phyloP scores from a whole-genome alignment of 1,139 yeast species.

The Blastobotrys malaysiensis region DNA sequence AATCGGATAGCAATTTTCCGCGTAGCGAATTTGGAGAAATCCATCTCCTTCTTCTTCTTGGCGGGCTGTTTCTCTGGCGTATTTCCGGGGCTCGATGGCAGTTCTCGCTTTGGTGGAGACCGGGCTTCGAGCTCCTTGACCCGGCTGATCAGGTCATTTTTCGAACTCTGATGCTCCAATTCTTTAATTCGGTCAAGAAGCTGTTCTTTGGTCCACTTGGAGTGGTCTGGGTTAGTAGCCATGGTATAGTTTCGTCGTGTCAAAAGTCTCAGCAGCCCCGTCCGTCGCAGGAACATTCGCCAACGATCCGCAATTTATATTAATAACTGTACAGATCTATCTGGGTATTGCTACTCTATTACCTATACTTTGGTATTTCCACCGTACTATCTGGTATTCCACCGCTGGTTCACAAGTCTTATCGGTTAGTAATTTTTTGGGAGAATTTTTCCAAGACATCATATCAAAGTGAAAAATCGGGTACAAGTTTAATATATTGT shows the following conservation, averaged over 20 bases:
- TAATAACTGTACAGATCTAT: background rate
- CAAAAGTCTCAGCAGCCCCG: background rate
- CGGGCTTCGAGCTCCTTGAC: background rate
- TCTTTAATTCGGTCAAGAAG: conserved; percentile 44
- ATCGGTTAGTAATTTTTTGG: background rate
- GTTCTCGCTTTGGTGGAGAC: background rate
- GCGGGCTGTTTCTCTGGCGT: conserved; percentile 1
- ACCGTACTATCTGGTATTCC: too few species aligned
- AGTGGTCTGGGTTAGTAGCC: conserved; percentile 31
- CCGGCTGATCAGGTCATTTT: background rate
- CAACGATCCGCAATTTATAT: background rate
- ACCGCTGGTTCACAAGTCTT: too few species aligned
- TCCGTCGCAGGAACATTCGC: background rate
- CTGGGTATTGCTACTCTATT: background rate
- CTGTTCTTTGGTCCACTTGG: conserved; percentile 49
- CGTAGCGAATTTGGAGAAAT: conserved; percentile 59
- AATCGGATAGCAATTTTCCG: conserved; percentile 75
- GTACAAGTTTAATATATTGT: background rate
- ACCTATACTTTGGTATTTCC: background rate
- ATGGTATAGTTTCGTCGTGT: background rate
- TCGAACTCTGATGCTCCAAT: conserved; percentile 37
- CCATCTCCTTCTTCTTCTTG: conserved; percentile 47
- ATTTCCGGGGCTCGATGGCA: background rate
- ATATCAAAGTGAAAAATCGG: background rate
- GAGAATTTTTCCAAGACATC: background rate